Percentiles rank a stretch among this genome's conserved stretches.
These are phyloP conservation scores for Colletotrichum higginsianum DNA, from an alignment of 2,329 filamentous ascomycete genomes.

Conservation along the genomic window DNA sequence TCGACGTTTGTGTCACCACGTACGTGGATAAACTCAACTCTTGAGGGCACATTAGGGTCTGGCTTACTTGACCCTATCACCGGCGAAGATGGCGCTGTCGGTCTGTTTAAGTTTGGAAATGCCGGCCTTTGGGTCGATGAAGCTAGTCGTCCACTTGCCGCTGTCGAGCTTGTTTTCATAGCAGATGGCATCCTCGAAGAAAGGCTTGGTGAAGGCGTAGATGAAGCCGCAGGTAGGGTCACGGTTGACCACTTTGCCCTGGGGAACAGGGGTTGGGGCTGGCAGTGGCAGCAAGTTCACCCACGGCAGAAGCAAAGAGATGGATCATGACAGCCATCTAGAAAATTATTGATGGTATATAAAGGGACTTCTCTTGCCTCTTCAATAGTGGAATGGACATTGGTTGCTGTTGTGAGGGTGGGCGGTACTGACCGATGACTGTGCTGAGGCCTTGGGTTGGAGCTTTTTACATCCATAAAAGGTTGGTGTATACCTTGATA, in stretches of 20 bases:
- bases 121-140: neutral
- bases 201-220: slow-evolving; percentile 5
- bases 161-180: slow-evolving; percentile 9
- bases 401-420: neutral
- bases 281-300: neutral
- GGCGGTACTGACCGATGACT: neutral
- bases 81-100: neutral
- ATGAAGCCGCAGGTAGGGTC: slow-evolving; percentile 10
- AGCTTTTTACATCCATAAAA: neutral
- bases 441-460: neutral
- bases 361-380: neutral
- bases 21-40: slow-evolving; percentile 3
- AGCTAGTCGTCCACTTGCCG: slow-evolving; percentile 20
- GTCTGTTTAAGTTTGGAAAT: neutral
- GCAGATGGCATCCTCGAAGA: slow-evolving; percentile 11
- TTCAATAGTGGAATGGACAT: neutral
- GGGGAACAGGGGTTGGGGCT: neutral
- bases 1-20: neutral
- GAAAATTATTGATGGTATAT: neutral
- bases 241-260: neutral
- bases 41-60: neutral
- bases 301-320: slow-evolving; percentile 2
- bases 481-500: too few relatives aligned
- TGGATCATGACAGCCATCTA: slow-evolving; percentile 1
- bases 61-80: neutral